Base-by-base conservation (phyloP, 2,329 filamentous ascomycete genomes). In the Chrysoporthe cubensis region DNA sequence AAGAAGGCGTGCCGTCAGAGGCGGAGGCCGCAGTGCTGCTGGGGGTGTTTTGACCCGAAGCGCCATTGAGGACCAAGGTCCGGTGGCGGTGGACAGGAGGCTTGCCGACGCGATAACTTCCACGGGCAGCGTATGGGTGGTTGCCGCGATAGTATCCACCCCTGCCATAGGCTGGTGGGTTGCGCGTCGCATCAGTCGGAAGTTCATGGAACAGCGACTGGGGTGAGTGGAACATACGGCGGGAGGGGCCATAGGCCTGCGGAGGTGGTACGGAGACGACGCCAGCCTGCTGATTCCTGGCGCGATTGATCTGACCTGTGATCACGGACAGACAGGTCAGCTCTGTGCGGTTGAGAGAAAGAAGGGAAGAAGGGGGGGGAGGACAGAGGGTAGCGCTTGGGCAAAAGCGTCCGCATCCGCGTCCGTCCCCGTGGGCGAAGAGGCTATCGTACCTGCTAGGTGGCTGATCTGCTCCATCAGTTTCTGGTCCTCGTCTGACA, bases 261-360 rank as follows among this genome's bases (percentile, higher is more conserved):
- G 69, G 65, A 50, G 70, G 71, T 58, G 73, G 65, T n/a, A 73
- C 64, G 21, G 79, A 70, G n/a, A 72, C 75, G 48, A 79, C 68
- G 52, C 81, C 81, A 44, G 82, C 76, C 71, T 87, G 84, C 71
- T 90, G 86, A 71, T 87, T 91, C 78, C 92, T 94, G 80, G 92
- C 90, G 64, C 89, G 88, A 76, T 94, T 94, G 76, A 96, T 95
- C 79, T 92, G 90, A 72, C 91, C 91, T 93, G 71, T 43, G 48
- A 18, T 9, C 13, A 40, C 44, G 16, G 54, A 14, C 8, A 44
- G 54, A 46, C 8, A 26, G 40, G 21, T 21, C n/a, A 26, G 40
- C 40, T 52, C 26, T n/a, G 21, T 40, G 56, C 58, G 4, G 37
- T 59, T 5, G 57, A 42, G n/a, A 21, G 21, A 42, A 50, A 57